These are phyloP conservation scores for Neoscytalidium dimidiatum DNA, from an alignment of 2,329 filamentous ascomycete genomes.

Conservation along the genomic window DNA sequence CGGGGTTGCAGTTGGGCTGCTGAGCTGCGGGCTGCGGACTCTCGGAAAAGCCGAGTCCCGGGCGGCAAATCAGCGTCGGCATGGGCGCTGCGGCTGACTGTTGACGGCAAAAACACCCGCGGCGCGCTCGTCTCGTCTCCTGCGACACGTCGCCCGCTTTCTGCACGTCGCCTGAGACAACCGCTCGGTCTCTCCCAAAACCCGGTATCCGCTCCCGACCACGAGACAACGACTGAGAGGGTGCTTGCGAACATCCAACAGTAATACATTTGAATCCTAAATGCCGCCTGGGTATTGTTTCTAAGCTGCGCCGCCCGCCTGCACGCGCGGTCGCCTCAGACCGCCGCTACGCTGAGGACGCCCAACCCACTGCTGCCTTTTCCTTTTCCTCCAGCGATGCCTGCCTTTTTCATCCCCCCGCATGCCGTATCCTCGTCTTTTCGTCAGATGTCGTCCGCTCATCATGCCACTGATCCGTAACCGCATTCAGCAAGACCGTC, in stretches of 20 bases:
- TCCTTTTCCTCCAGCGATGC: not conserved
- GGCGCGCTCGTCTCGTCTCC: not conserved
- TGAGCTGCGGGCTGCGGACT: not conserved
- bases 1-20: not conserved
- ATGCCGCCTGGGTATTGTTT: conserved; percentile 11
- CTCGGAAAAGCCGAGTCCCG: conserved; percentile 2
- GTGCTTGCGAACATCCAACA: not conserved
- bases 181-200: no score
- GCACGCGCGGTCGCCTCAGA: no score
- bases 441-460: not conserved
- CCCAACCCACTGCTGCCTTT: not conserved
- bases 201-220: not conserved
- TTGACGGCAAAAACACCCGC: not conserved
- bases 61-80: not conserved
- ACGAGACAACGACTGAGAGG: not conserved
- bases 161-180: conserved; percentile 4
- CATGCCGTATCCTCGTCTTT: conserved; percentile 1
- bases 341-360: not conserved
- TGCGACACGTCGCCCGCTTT: conserved; percentile 1
- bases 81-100: not conserved
- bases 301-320: not conserved
- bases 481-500: conserved; percentile 12
- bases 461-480: conserved; percentile 6
- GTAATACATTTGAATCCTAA: conserved; percentile 14
- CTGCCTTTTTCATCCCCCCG: not conserved